Evolutionary conservation across 2,329 filamentous ascomycete species (phyloP), one percentile per base, ranked within the genome.

Genomic region (Sporothrix sp.): DNA sequence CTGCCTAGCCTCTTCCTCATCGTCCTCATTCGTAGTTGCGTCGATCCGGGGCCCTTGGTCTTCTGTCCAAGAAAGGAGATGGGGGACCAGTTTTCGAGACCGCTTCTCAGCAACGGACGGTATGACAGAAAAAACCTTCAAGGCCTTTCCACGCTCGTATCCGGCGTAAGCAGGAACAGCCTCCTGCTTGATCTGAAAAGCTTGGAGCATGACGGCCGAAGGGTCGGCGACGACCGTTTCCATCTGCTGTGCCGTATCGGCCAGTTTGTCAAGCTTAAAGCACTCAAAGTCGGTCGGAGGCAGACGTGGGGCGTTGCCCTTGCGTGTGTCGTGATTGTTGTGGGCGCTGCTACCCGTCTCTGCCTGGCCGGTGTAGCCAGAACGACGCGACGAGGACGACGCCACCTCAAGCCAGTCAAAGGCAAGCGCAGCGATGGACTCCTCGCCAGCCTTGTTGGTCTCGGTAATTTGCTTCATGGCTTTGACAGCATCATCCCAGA

Each of bases 401-500:
- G 76, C 68, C 3, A 73, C 66, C 35, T 76, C 70, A 5, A 97
- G 69, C 90, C 91, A 97, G 48, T 78, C 72, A 60, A 96, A 87
- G 0, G 85, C 83, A 47, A 91, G 71, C 3, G 79, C 74, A 2
- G 83, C 80, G 33, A 96, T 74, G 16, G 76, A 71, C 28, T 84
- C 81, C 62, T 96, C 89, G 20, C 87, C 88, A 35, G 70, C 66
- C 57, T 84, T 82, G 45, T 50, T 51, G 20, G 75, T 76, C 57
- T 86, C 76, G 18, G 82, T 78, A 49, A 98, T 81, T 47, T 83
- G 75, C 60, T 87, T 85, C 60, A 98, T 68, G 1, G 86, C 81
- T 50, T 81, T 77, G 46, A 84, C 80, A 1, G 87, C 79, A 59
- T 95, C 87, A 54, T 95, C 87, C 87, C 91, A 96, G 6, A 94